Evolutionary conservation across 2,329 filamentous ascomycete species (phyloP), one percentile per base, ranked within the genome.

Genomic region (Fusarium goolgardi): DNA sequence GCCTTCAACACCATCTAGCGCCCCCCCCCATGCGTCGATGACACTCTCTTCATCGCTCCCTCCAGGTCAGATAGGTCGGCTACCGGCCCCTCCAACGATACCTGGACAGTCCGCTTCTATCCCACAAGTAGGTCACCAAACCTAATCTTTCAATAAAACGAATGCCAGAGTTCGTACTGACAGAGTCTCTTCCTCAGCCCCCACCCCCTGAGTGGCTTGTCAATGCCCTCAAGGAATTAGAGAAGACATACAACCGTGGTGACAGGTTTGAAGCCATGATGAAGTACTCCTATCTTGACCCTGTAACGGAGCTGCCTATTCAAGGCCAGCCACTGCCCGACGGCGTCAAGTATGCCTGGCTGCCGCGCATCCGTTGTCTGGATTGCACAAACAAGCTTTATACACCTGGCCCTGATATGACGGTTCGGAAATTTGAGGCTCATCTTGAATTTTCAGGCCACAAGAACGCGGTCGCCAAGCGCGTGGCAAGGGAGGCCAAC

Each of bases 361-460:
- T 97, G 50, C 96, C 96, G 11, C 86, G 96, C 51, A 97, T 99
- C 67, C 87, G 93, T 60, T 99, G 96, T 78, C 88, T 91, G 46
- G 96, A 99, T 78, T 98, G 96, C 77, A 93, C 93, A 0, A 93
- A 93, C 31, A 98, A 97, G 79, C 83, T 97, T 13, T 99, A 99
- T 79, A 97, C 94, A 0, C 93, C 94, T 0, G 92, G 94, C 0
- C 93, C 94, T 0, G 93, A 91, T 25, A 91, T 87, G 77, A 94
- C 93, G 4, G 92, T 95, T 7, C 90, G 90, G 45, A 97, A 97
- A 75, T 99, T 99, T 67, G 93, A 97, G 79, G 89, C 96, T 2
- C 96, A 99, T 81, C 83, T 98, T 49, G 92, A 90, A 78, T 97
- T 97, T 78, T 88, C 91, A 43, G 83, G 86, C 53, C 96, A 99